Base-by-base conservation (phyloP, 352 stramenopile species). In the Globisporangium barbulae region DNA sequence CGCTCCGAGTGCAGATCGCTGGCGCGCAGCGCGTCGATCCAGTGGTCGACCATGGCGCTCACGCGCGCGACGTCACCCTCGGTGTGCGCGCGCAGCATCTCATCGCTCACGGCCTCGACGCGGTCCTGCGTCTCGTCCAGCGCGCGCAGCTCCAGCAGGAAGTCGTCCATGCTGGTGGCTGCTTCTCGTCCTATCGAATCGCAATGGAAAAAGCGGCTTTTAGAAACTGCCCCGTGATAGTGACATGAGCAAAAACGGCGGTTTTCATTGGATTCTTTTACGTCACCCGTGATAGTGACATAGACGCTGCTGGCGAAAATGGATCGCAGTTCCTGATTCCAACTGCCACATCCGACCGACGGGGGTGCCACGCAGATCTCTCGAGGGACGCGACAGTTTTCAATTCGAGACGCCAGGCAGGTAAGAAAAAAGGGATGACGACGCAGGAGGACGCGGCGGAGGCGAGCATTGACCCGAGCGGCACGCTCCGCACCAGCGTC, bases 71-170 rank as follows among this genome's bases (percentile, higher is more conserved):
- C 41, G 17, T 88, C 71, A 2, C 61, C 68, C 2, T 68, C 74
- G 13, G 68, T 67, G 59, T 85, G 72, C 28, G 69, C 75, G 33
- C 76, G 78, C 57, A 91, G 66, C 75, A 94, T 83, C 28, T 86
- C 78, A 55, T 91, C 80, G 59, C 83, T 91, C 67, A 92, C 83
- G 45, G 81, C 79, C 64, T 92, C 84, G 9, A 94, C 85, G 53
- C 85, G 81, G 67, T 94, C 85, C 71, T 91, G 82, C 52, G 85
- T 91, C 66, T 94, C 85, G 66, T 94, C 85, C 56, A 94, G 61
- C 56, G 90, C 81, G 54, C 71, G 72, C 66, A 94, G 61, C 61
- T 94, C 85, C n/a, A 83, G 74, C 33, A 85, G 39, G 65, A 91
- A 92, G 56, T 92, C 83, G 59, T 91, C 85, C 75, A 91, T 91